Percentiles rank a stretch among this genome's conserved stretches.
phyloP scores from a whole-genome alignment of 169 alveolate species.

The Cryptosporidium felis region DNA sequence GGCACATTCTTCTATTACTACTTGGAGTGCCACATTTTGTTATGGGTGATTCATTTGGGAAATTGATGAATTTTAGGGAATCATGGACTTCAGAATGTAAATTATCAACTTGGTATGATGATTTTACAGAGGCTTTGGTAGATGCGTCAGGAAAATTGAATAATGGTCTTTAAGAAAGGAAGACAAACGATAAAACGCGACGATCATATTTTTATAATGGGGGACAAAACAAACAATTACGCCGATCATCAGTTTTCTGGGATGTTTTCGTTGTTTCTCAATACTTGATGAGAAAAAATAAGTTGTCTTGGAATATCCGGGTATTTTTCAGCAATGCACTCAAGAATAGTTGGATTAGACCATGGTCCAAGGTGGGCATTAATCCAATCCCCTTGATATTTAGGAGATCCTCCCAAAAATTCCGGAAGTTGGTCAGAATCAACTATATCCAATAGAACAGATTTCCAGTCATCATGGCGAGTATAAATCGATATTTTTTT shows the following conservation, averaged over 20 bases:
- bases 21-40: constrained; percentile 39
- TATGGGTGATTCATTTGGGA: constrained; percentile 69
- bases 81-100: constrained; percentile 61
- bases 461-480: constrained; percentile 75
- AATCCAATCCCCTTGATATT: constrained; percentile 56
- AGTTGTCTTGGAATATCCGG: constrained; percentile 42
- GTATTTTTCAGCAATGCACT: constrained; percentile 54
- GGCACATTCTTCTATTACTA: constrained; percentile 31
- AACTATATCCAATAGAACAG: constrained; percentile 72
- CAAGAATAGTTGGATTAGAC: constrained; percentile 28
- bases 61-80: constrained; percentile 27
- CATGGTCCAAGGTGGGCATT: constrained; percentile 63
- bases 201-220: too few species aligned
- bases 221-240: neutral
- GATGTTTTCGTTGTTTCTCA: constrained; percentile 13
- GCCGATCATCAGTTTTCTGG: constrained; percentile 2
- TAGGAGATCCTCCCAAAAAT: constrained; percentile 78
- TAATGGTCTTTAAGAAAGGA: neutral
- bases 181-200: too few species aligned
- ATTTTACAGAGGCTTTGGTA: constrained; percentile 47
- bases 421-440: constrained; percentile 79
- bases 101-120: constrained; percentile 46
- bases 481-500: constrained; percentile 87
- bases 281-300: constrained; percentile 20
- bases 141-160: constrained; percentile 17